A percentile compares a stretch with the other conserved stretches of the same genome.
Conservation (phyloP, 805 yeast species). For the Lipomyces yamanashiensis region DNA sequence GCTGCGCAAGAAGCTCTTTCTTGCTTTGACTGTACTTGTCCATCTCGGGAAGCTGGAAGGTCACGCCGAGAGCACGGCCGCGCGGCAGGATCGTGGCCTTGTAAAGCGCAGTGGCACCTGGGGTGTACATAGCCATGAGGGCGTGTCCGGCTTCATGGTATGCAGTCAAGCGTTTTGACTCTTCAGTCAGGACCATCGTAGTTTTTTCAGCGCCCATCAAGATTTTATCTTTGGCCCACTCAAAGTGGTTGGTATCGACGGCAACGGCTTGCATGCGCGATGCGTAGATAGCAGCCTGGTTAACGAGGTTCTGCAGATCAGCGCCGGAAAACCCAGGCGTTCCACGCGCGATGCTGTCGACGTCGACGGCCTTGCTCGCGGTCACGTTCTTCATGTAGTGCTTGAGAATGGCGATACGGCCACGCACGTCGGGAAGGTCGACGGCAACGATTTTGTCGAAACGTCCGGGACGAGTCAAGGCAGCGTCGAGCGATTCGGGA, state of each 20-base stretch:
- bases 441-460: conserved; percentile 95
- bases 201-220: conserved; percentile 97
- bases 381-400: conserved; percentile 94
- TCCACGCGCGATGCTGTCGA: conserved; percentile 89
- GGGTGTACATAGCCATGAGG: conserved; percentile 92
- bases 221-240: conserved; percentile 99
- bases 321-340: conserved; percentile 99
- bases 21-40: conserved; percentile 94
- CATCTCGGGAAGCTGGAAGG: conserved; percentile 97
- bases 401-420: conserved; percentile 87
- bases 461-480: conserved; percentile 97
- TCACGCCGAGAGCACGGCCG: conserved; percentile 94
- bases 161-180: conserved; percentile 90
- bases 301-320: conserved; percentile 90
- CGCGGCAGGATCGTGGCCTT: conserved; percentile 97
- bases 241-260: conserved; percentile 89
- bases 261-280: conserved; percentile 89
- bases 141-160: conserved; percentile 99
- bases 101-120: conserved; percentile 92
- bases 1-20: conserved; percentile 83
- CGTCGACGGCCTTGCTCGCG: conserved; percentile 81
- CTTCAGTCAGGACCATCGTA: conserved; percentile 97
- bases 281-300: conserved; percentile 97
- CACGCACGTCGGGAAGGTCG: conserved; percentile 96
- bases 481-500: conserved; percentile 96